Conservation (phyloP, 129 eudicot species). For the Chrysanthemum seticuspe region DNA sequence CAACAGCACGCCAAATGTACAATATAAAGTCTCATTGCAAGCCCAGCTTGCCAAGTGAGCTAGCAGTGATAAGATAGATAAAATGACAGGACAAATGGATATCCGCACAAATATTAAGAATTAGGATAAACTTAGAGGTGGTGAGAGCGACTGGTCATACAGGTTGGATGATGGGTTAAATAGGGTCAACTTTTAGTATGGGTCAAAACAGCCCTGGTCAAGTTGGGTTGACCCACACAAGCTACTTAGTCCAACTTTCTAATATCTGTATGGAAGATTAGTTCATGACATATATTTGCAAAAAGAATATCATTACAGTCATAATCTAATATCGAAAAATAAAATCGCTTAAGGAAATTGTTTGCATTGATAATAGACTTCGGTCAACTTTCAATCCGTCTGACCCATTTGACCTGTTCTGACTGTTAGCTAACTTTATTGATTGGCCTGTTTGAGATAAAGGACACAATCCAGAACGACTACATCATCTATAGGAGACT, state of each 20-base stretch:
- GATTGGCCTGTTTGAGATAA: not conserved
- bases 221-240: not conserved
- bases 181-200: not conserved
- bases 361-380: conserved; percentile 9
- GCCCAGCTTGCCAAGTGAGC: conserved; percentile 1
- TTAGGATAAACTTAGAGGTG: not conserved
- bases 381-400: conserved; percentile 11
- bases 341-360: not conserved
- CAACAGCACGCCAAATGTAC: not conserved
- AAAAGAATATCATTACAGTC: not conserved
- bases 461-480: conserved; percentile 1
- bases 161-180: not conserved
- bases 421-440: not conserved
- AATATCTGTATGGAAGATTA: not conserved
- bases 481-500: not conserved
- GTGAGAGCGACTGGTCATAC: not conserved
- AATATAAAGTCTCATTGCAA: not conserved
- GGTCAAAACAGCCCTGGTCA: not conserved
- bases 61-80: not conserved
- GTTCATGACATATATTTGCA: not conserved
- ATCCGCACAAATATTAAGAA: not conserved
- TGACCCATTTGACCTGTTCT: not conserved
- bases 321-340: not conserved
- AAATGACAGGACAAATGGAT: not conserved
- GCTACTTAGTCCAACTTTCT: conserved; percentile 7